Conservation (phyloP, 306 rosid genomes). For the Oemleria cerasiformis region DNA sequence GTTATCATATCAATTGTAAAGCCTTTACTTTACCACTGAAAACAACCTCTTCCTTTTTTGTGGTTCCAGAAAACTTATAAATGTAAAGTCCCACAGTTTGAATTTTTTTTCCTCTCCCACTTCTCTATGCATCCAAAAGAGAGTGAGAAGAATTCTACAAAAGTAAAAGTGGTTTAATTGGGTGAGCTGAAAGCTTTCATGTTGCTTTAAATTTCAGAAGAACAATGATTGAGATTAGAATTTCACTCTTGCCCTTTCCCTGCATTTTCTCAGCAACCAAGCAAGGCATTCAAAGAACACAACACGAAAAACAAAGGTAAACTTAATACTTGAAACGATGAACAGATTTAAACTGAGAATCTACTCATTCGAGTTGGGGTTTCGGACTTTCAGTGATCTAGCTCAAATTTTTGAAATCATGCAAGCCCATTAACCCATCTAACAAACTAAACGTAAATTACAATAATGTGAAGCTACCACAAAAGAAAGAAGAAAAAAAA, state of each 20-base stretch:
- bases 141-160: not conserved
- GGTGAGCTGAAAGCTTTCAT: no score
- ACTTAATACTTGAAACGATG: not conserved
- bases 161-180: not conserved
- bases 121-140: slow-evolving; percentile 20
- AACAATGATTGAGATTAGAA: not conserved
- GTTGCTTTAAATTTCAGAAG: no score
- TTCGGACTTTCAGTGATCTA: slow-evolving; percentile 23
- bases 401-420: slow-evolving; percentile 18
- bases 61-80: slow-evolving; percentile 2
- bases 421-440: slow-evolving; percentile 20
- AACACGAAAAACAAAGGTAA: not conserved
- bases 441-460: slow-evolving; percentile 7
- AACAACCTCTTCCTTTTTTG: slow-evolving; percentile 7
- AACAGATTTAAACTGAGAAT: not conserved
- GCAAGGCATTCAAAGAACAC: not conserved
- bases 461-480: not conserved
- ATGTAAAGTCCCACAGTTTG: slow-evolving; percentile 8
- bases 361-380: not conserved
- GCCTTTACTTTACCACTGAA: not conserved
- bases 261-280: slow-evolving; percentile 23
- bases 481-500: not conserved
- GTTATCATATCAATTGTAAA: not conserved
- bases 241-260: not conserved
- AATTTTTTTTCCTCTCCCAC: not conserved